Base-by-base conservation (phyloP, 352 stramenopile species). In the Phytophthora litchii region DNA sequence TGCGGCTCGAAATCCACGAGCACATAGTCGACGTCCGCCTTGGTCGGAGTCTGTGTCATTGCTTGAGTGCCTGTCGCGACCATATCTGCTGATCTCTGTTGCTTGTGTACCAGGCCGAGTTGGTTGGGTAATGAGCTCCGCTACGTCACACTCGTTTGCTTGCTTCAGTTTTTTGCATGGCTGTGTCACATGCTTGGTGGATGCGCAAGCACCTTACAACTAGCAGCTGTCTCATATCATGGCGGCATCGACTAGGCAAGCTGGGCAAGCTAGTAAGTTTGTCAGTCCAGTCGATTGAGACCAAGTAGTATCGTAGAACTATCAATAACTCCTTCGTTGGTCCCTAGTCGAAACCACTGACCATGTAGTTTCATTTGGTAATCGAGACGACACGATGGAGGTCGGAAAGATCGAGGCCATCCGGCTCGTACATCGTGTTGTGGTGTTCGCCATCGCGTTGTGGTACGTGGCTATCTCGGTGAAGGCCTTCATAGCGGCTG, bases 1-100 rank as follows among this genome's bases (percentile, higher is more conserved):
- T 73, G 43, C 11, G 75, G 72, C 64, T 83, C 73, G 23, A 71
- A 66, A 32, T 80, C 64, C 21, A 86, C 72, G 2, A 70, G 67
- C 38, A 83, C 71, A 42, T 77, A 70, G 47, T 72, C 37, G 9
- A 69, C 43, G 19, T 60, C 43, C 27, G 56, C 40, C 21, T 62
- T 67, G 43, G 12, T n/a, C 14, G 21, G 21, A 10, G 17, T 54
- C n/a, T 52, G 47, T 23, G 45, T 32, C 21, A 12, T 13, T 8
- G 42, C 9, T 4, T 50, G 27, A 20, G 19, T 20, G 20, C 51
- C 23, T 7, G 14, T 61, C 32, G 40, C 16, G 14, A 17, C 34
- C 59, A 67, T 67, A 11, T 1, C 44, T 32, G 5, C 25, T 34
- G 29, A 17, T 51, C 44, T 53, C 19, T 44, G 32, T 14, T 42